These are phyloP conservation scores for Beta lomatogona DNA, from an alignment of 179 eudicot species.

Conservation along the genomic window DNA sequence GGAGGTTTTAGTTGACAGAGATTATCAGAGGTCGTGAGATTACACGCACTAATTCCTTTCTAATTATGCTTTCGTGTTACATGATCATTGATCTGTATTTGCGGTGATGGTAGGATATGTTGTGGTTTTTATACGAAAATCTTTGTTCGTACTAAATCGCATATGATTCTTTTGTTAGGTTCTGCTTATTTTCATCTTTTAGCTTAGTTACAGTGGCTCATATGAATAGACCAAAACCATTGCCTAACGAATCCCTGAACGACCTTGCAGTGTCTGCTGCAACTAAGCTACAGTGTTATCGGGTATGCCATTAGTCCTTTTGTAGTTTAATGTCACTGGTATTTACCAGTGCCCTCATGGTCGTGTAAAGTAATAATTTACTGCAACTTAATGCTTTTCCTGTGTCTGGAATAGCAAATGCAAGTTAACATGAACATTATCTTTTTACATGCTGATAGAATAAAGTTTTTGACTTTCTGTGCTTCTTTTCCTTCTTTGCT, in stretches of 20 bases:
- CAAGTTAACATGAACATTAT: slow-evolving; percentile 14
- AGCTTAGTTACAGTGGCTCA: no score
- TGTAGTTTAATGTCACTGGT: background rate
- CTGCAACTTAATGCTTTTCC: background rate
- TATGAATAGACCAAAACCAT: no score
- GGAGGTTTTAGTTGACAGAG: no score
- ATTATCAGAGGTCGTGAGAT: no score
- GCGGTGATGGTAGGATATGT: no score
- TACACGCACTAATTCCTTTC: background rate
- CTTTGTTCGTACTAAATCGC: no score
- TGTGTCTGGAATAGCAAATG: background rate
- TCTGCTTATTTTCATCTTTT: background rate
- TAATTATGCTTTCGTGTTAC: no score
- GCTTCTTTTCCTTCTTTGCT: slow-evolving; percentile 13
- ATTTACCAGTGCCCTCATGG: background rate
- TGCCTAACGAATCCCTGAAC: slow-evolving; percentile 75
- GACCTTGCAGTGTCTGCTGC: slow-evolving; percentile 92
- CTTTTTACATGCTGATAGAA: slow-evolving; percentile 5
- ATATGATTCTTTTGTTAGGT: no score
- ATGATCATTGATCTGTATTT: no score
- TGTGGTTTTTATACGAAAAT: no score
- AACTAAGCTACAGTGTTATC: slow-evolving; percentile 85
- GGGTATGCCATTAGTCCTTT: slow-evolving; percentile 49
- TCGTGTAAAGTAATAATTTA: background rate
- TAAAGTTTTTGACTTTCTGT: background rate